Evolutionary conservation across 352 stramenopile genomes (phyloP).

Genomic region (Phytophthora citricola): DNA sequence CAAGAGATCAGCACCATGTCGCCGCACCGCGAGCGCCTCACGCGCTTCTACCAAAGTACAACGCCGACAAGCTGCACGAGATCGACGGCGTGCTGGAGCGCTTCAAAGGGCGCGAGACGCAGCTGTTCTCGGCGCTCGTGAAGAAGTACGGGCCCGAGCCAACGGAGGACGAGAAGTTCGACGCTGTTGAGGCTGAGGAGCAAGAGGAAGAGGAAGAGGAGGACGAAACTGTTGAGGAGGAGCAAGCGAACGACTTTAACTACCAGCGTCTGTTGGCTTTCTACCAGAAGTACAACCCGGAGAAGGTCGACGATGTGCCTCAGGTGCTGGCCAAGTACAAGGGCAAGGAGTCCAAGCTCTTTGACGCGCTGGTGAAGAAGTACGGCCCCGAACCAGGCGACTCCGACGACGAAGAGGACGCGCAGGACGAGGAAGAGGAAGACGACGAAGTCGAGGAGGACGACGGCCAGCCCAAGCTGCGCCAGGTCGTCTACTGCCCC

Average conservation of each 20-base stretch:
- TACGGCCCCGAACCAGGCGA: constrained; percentile 85
- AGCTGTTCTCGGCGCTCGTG: constrained; percentile 75
- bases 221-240: constrained; percentile 19
- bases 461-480: constrained; percentile 55
- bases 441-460: constrained; percentile 56
- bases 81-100: constrained; percentile 84
- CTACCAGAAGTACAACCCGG: constrained; percentile 86
- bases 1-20: constrained; percentile 42
- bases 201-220: constrained; percentile 22
- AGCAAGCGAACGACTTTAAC: constrained; percentile 52
- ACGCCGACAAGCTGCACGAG: constrained; percentile 83
- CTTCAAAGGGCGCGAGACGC: constrained; percentile 77
- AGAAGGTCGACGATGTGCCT: constrained; percentile 75
- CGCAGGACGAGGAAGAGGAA: constrained; percentile 53
- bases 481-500: constrained; percentile 81
- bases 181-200: constrained; percentile 11
- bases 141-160: constrained; percentile 88
- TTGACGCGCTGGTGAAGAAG: constrained; percentile 85
- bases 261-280: constrained; percentile 73
- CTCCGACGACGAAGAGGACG: constrained; percentile 69
- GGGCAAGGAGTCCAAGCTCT: constrained; percentile 82
- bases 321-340: constrained; percentile 80
- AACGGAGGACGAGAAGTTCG: constrained; percentile 53
- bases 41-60: constrained; percentile 91
- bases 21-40: constrained; percentile 67